These are phyloP conservation scores for Heliosperma pusillum DNA, from an alignment of 148 eudicot species.

Conservation along the genomic window DNA sequence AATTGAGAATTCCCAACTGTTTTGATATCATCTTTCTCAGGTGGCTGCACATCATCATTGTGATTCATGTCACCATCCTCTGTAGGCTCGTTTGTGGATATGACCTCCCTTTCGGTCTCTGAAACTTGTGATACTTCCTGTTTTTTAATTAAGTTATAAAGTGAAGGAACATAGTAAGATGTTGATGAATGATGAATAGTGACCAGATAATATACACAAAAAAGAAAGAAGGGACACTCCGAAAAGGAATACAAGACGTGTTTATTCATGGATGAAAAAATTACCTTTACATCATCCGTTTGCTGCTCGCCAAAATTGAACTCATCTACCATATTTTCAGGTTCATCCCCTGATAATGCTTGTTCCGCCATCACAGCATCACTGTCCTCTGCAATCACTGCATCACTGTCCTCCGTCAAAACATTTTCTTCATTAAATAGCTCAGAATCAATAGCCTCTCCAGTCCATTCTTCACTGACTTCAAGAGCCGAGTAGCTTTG, in stretches of 20 bases:
- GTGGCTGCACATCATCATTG: not conserved
- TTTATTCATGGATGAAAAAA: not conserved
- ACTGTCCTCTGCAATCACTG: not conserved
- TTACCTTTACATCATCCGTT: not conserved
- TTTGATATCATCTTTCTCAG: not conserved
- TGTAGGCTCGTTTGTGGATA: not conserved
- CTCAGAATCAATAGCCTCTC: not conserved
- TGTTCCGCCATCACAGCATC: not conserved
- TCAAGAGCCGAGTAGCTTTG: not conserved
- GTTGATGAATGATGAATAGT: too few relatives aligned
- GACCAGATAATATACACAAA: too few relatives aligned
- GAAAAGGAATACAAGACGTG: not conserved
- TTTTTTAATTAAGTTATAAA: not conserved
- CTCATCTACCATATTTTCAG: slow-evolving; percentile 14
- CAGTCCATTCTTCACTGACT: not conserved
- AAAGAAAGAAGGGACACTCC: too few relatives aligned
- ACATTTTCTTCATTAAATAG: not conserved
- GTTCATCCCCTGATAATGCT: not conserved
- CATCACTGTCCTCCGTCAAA: not conserved
- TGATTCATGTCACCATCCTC: not conserved
- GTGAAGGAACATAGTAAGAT: not conserved
- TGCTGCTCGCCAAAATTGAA: slow-evolving; percentile 14
- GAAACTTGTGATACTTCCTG: not conserved
- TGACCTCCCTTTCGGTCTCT: slow-evolving; percentile 1
- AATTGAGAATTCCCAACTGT: slow-evolving; percentile 6